These are phyloP conservation scores for Trapa incisa DNA, from an alignment of 345 rosid species.

Conservation along the genomic window DNA sequence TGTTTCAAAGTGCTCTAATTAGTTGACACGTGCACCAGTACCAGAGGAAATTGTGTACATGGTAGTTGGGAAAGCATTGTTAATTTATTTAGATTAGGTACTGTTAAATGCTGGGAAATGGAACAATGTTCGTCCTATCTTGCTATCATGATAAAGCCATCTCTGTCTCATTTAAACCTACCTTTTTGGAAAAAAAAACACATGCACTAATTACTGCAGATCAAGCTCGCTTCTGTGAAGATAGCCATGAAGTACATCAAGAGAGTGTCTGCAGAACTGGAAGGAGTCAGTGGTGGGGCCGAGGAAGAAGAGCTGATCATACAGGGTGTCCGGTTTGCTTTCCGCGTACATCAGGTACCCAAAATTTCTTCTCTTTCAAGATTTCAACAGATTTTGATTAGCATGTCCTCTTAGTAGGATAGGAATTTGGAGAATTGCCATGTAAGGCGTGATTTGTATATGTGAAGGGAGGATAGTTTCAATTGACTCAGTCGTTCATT, in stretches of 20 bases:
- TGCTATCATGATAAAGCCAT: no score
- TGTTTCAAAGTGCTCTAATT: background rate
- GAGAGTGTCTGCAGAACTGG: constrained; percentile 87
- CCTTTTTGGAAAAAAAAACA: background rate
- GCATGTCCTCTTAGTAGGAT: no score
- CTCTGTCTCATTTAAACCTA: background rate
- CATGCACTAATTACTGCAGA: constrained; percentile 25
- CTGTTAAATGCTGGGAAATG: background rate
- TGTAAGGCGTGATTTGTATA: no score
- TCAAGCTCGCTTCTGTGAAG: constrained; percentile 77
- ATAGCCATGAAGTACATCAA: constrained; percentile 93
- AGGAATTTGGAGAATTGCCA: no score
- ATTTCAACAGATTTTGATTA: no score
- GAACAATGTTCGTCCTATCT: background rate
- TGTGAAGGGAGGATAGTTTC: no score
- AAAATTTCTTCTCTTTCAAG: background rate
- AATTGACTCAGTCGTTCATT: no score
- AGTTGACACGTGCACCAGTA: background rate
- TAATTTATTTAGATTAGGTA: background rate
- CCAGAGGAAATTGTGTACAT: no score
- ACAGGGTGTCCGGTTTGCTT: constrained; percentile 88
- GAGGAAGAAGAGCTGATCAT: constrained; percentile 94
- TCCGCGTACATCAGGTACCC: constrained; percentile 95
- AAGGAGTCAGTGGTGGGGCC: constrained; percentile 44
- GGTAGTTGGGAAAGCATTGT: no score